Percentiles rank a stretch among this genome's conserved stretches.
Evolutionary conservation across 108 stramenopile genomes (phyloP).

Genomic region (Asterionellopsis glacialis): DNA sequence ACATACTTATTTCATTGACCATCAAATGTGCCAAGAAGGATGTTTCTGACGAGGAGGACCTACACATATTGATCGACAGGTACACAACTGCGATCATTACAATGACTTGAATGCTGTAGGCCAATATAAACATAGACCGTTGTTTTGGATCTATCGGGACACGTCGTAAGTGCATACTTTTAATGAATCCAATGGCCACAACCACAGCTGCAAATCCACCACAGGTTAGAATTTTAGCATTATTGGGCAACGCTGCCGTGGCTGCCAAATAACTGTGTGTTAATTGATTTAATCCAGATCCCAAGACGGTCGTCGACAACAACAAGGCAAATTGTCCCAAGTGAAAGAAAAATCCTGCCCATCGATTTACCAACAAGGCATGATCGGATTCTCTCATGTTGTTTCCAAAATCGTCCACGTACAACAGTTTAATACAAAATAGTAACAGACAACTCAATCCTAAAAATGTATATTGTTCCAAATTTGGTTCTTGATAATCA

Average conservation of each 20-base stretch:
- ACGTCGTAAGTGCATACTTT: conserved; percentile 79
- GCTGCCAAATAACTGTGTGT: conserved; percentile 80
- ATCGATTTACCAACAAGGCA: conserved; percentile 68
- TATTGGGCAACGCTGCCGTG: conserved; percentile 65
- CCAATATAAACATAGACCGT: conserved; percentile 52
- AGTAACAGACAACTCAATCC: conserved; percentile 67
- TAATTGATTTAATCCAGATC: conserved; percentile 71
- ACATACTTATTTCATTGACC: conserved; percentile 66
- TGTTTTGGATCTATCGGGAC: conserved; percentile 50
- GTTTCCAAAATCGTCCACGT: conserved; percentile 62
- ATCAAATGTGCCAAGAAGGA: conserved; percentile 45
- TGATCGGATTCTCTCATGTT: conserved; percentile 60
- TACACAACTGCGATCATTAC: conserved; percentile 44
- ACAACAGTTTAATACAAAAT: conserved; percentile 80
- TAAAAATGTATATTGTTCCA: conserved; percentile 59
- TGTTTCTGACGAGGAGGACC: conserved; percentile 18
- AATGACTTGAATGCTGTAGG: conserved; percentile 57
- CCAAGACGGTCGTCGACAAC: conserved; percentile 71
- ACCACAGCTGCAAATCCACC: conserved; percentile 72
- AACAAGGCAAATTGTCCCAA: conserved; percentile 66
- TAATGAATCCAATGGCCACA: conserved; percentile 64
- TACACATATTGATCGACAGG: conserved; percentile 40
- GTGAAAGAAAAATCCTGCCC: conserved; percentile 70
- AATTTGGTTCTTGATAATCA: conserved; percentile 61
- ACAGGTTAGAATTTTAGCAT: conserved; percentile 68